Conservation (phyloP, 176 grass and related monocot genomes). For the Aegilops tauschii region DNA sequence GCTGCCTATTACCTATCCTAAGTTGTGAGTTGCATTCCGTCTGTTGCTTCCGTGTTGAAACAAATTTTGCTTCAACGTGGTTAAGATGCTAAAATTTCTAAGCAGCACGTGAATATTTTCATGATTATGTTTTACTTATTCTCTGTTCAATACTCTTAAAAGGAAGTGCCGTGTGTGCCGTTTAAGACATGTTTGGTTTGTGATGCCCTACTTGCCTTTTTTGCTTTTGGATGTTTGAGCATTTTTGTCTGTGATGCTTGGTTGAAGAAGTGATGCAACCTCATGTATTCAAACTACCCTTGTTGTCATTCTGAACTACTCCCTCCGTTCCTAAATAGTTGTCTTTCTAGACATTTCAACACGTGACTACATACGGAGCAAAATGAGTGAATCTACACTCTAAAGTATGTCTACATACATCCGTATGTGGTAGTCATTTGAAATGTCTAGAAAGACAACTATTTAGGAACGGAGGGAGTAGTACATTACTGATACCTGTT, state of each 20-base stretch:
- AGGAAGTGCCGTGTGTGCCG: neutral
- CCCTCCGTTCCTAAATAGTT: too few species aligned
- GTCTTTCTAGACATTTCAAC: too few species aligned
- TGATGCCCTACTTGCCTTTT: neutral
- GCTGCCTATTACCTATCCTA: neutral
- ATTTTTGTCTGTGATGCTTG: neutral
- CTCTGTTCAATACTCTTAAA: neutral
- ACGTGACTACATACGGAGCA: too few species aligned
- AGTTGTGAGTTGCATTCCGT: neutral
- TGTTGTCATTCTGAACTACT: neutral
- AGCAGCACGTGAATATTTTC: neutral
- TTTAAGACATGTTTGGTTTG: neutral
- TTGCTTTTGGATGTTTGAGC: slow-evolving; percentile 1
- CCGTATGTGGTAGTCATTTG: too few species aligned
- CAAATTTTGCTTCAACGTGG: neutral
- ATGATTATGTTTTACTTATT: neutral
- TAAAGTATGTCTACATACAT: too few species aligned
- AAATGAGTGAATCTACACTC: too few species aligned
- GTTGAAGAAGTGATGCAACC: neutral
- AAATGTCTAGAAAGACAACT: too few species aligned
- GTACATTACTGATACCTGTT: neutral
- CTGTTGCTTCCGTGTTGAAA: neutral
- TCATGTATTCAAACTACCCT: neutral
- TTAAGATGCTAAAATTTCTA: neutral
- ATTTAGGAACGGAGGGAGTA: too few species aligned